These are phyloP conservation scores for Edaphochlamys debaryana DNA, from an alignment of 139 green algal species.

Conservation along the genomic window DNA sequence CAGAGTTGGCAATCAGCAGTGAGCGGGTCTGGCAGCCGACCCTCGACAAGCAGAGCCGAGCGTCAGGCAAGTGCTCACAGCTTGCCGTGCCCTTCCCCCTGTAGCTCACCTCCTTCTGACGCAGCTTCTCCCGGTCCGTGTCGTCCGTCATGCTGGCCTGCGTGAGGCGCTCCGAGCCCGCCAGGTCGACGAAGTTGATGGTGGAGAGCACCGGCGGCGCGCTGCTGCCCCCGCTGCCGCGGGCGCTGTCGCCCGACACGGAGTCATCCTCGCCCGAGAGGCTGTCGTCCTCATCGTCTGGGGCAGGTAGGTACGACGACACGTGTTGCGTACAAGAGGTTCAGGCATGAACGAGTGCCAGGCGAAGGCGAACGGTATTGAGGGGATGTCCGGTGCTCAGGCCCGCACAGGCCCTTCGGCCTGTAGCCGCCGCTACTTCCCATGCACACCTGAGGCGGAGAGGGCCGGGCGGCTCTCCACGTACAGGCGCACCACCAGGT, in stretches of 20 bases:
- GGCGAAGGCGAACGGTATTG: too few species aligned
- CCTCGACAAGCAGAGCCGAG: too few species aligned
- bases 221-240: not conserved
- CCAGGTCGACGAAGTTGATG: slow-evolving; percentile 93
- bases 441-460: not conserved
- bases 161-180: slow-evolving; percentile 83
- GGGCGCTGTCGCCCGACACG: not conserved
- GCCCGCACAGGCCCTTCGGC: too few species aligned
- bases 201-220: slow-evolving; percentile 59
- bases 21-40: too few species aligned
- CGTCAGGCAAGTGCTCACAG: too few species aligned
- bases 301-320: too few species aligned
- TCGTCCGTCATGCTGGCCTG: slow-evolving; percentile 79
- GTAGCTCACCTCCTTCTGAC: slow-evolving; percentile 47
- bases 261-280: not conserved
- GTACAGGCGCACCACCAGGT: slow-evolving; percentile 82
- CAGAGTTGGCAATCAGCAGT: too few species aligned
- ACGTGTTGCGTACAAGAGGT: too few species aligned
- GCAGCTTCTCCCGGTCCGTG: slow-evolving; percentile 44
- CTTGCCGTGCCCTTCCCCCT: too few species aligned
- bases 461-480: slow-evolving; percentile 63
- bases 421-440: too few species aligned
- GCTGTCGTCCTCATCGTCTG: not conserved
- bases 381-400: too few species aligned
- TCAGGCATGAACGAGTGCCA: too few species aligned